Percentiles rank a stretch among this genome's conserved stretches.
Conservation (phyloP, 352 stramenopile species). For the Globisporangium perplexum region DNA sequence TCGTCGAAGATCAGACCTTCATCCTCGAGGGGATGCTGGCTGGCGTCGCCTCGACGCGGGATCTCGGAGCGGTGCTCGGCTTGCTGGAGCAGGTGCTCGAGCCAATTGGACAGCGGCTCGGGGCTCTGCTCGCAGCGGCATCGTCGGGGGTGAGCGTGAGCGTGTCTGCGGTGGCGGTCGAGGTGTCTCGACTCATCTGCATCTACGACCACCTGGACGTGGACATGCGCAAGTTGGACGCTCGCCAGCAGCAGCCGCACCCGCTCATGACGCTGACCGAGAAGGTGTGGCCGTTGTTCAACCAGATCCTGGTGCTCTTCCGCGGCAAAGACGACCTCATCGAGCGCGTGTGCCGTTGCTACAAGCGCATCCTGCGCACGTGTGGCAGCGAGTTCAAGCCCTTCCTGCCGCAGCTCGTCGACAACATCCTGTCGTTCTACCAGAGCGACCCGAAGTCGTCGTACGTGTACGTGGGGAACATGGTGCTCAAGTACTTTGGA, state of each 20-base stretch:
- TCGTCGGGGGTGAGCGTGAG: conserved; percentile 25
- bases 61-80: conserved; percentile 33
- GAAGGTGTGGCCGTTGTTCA: conserved; percentile 73
- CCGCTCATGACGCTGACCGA: conserved; percentile 72
- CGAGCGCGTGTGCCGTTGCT: conserved; percentile 78
- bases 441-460: conserved; percentile 76
- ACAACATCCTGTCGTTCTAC: conserved; percentile 77
- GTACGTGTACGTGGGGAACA: conserved; percentile 79
- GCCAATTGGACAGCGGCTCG: conserved; percentile 51
- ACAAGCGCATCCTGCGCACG: conserved; percentile 83
- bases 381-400: conserved; percentile 55
- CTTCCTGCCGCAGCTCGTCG: conserved; percentile 65
- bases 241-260: conserved; percentile 13
- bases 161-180: conserved; percentile 36
- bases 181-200: conserved; percentile 78
- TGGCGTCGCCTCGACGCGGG: conserved; percentile 42
- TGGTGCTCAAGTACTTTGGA: conserved; percentile 78
- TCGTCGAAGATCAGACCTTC: conserved; percentile 79
- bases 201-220: conserved; percentile 76
- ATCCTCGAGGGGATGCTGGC: conserved; percentile 74
- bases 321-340: conserved; percentile 69
- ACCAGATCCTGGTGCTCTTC: conserved; percentile 78
- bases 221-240: conserved; percentile 17
- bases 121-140: conserved; percentile 31
- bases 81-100: conserved; percentile 68